A percentile compares a stretch with the other conserved stretches of the same genome.
phyloP scores from a whole-genome alignment of 2,329 filamentous ascomycete species.

The Phialophora verrucosa region DNA sequence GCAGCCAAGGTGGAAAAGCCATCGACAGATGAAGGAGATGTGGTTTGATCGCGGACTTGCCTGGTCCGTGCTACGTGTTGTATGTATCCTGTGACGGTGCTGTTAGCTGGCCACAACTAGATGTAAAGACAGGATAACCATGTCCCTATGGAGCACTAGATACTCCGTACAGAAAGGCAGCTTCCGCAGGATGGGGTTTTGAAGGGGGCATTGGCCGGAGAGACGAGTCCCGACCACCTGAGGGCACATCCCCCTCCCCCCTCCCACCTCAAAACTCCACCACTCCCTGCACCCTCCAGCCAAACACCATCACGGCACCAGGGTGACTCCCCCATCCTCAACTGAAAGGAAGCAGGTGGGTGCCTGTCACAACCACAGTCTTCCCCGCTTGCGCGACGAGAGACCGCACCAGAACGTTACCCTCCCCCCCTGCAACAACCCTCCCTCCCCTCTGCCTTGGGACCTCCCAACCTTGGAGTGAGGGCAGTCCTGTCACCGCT shows the following conservation, averaged over 20 bases:
- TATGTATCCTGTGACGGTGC: neutral
- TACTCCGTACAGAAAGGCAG: neutral
- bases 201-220: neutral
- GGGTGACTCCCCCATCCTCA: neutral
- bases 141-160: too few species aligned
- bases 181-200: neutral
- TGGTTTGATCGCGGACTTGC: neutral
- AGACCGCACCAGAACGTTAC: neutral
- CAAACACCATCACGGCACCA: neutral
- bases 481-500: neutral
- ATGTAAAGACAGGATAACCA: neutral
- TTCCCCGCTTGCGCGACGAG: neutral
- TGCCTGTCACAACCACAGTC: conserved; percentile 5
- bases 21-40: neutral
- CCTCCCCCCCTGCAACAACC: neutral
- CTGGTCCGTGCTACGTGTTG: neutral
- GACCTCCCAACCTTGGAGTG: neutral
- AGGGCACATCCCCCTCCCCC: neutral
- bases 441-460: neutral
- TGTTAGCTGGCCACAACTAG: neutral
- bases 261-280: conserved; percentile 1
- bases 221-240: conserved; percentile 4
- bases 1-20: neutral
- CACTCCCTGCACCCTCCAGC: neutral
- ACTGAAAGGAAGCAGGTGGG: conserved; percentile 6